Conservation (phyloP, 2,329 filamentous ascomycete genomes). For the Nothophaeocryptopus gaeumannii region DNA sequence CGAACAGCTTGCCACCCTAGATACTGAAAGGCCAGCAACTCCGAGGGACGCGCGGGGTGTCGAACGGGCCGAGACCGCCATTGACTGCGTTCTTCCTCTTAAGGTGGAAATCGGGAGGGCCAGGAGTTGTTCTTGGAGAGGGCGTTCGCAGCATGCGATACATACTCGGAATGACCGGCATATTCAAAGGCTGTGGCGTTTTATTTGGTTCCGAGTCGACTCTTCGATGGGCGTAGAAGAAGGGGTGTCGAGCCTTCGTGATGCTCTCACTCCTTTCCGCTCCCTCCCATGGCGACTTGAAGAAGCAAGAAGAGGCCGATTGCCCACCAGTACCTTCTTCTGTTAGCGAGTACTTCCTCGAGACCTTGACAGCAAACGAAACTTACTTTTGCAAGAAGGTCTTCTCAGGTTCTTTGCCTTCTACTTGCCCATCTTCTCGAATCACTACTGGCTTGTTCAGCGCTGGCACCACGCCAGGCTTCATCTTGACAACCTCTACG, state of each 20-base stretch:
- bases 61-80: no score
- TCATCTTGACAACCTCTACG: conserved; percentile 42
- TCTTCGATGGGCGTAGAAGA: no score
- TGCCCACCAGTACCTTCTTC: conserved; percentile 51
- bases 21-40: no score
- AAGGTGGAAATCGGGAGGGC: no score
- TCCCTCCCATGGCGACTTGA: conserved; percentile 45
- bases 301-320: conserved; percentile 48
- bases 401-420: conserved; percentile 47
- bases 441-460: conserved; percentile 55
- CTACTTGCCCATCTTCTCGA: conserved; percentile 55
- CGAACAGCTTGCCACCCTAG: no score
- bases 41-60: no score
- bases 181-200: no score
- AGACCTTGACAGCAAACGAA: background rate
- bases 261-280: conserved; percentile 12
- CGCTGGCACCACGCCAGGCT: conserved; percentile 40
- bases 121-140: no score
- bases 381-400: conserved; percentile 52
- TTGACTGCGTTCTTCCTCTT: no score
- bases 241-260: background rate
- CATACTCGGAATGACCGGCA: no score
- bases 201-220: no score
- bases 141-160: no score
- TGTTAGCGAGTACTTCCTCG: conserved; percentile 14